Evolutionary conservation across 805 yeast species (phyloP), one percentile per base, ranked within the genome.

Genomic region (Lipomyces kockii): DNA sequence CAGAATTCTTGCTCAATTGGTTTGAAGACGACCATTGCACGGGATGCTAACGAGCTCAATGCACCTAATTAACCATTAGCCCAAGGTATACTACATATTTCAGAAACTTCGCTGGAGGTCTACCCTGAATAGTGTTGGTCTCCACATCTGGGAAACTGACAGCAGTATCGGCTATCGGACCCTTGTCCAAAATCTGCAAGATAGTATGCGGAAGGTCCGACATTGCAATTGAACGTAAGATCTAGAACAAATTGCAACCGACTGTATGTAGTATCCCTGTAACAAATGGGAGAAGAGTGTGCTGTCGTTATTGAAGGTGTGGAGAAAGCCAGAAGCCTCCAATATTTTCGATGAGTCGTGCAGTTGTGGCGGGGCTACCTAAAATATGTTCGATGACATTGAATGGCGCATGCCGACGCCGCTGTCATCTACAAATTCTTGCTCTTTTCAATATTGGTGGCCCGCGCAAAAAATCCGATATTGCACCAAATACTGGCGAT

Each of bases 1-100:
- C 93, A 94, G 71, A 82, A 78, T 72, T 93, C 96, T 63, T 83
- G 82, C 78, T 94, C 98, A 63, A 86, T 83, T 68, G 90, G 85
- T 73, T 85, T 83, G 82, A 87, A 93, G 57, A 80, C 80, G 74
- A 95, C 84, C 91, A 94, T 93, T 65, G 86, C 84, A 78, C 90
- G 89, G 68, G 97, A 93, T 77, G 88, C 85, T 65, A 95, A 83
- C 27, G 98, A 93, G 76, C 89, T 89, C 75, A 95, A 85, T 35
- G 94, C 94, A n/a, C 97, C 86, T 69, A 39, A 2, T 43, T 7
- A 59, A 5, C 37, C 4, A 54, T 43, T 43, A 43, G 25, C 20
- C 49, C 9, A 43, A 43, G n/a, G n/a, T 2, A 25, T 6, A 43
- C 39, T 17, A 43, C 20, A n/a, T 7, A 6, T 43, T 43, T 43